Percentiles rank a stretch among this genome's conserved stretches.
phyloP scores from a whole-genome alignment of 2,329 filamentous ascomycete genomes.

The Monosporascus sp. region DNA sequence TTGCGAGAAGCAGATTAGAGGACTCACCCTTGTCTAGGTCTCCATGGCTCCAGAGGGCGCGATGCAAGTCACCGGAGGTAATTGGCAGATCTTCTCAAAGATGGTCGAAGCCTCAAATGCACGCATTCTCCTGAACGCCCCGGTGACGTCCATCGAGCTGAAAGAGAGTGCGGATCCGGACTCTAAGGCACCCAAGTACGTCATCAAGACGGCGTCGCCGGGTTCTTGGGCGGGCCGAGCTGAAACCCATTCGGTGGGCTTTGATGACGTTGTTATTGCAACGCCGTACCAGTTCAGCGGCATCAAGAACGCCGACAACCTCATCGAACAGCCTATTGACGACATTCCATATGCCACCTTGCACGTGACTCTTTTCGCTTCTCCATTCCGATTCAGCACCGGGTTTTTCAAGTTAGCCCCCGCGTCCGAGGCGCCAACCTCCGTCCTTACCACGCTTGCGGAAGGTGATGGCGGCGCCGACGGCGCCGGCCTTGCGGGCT shows the following conservation, averaged over 20 bases:
- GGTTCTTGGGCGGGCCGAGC: constrained; percentile 15
- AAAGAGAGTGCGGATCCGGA: constrained; percentile 36
- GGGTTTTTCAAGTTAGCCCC: constrained; percentile 64
- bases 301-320: constrained; percentile 56
- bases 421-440: constrained; percentile 58
- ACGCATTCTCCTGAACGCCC: constrained; percentile 58
- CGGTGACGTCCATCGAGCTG: constrained; percentile 56
- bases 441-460: constrained; percentile 77
- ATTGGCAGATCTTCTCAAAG: constrained; percentile 87
- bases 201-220: constrained; percentile 33
- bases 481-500: constrained; percentile 67
- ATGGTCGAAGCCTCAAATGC: constrained; percentile 67
- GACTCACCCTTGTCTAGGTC: constrained; percentile 37
- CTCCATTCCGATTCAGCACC: constrained; percentile 66
- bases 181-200: constrained; percentile 40
- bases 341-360: constrained; percentile 79
- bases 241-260: constrained; percentile 46
- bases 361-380: constrained; percentile 85
- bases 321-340: constrained; percentile 68
- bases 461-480: constrained; percentile 50
- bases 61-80: constrained; percentile 73
- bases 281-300: constrained; percentile 76
- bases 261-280: constrained; percentile 79
- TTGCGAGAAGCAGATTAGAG: background rate
- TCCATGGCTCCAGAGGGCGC: constrained; percentile 87